A percentile compares a stretch with the other conserved stretches of the same genome.
Evolutionary conservation across 2,329 filamentous ascomycete species (phyloP).

Genomic region (Metarhizium rileyi): DNA sequence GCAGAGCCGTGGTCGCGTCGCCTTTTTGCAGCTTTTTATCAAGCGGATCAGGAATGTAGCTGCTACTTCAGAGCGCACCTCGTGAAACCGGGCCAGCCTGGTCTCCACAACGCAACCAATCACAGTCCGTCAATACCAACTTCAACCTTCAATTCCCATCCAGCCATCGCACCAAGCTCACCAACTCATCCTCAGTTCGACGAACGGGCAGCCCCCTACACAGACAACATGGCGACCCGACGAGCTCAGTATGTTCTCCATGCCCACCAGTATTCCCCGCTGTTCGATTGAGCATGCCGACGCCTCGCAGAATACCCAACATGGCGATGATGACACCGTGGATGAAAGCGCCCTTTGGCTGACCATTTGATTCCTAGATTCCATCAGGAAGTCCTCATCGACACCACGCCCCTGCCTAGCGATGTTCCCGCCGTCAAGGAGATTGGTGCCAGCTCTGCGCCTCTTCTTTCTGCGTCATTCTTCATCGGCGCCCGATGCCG

Average conservation of each 20-base stretch:
- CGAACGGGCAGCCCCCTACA: slow-evolving; percentile 17
- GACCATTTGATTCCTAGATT: slow-evolving; percentile 53
- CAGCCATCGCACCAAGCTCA: slow-evolving; percentile 11
- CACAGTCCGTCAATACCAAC: slow-evolving; percentile 28
- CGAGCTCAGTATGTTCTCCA: slow-evolving; percentile 28
- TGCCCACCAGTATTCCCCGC: neutral
- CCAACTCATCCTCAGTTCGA: slow-evolving; percentile 18
- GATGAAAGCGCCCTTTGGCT: slow-evolving; percentile 7
- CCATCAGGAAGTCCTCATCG: slow-evolving; percentile 86
- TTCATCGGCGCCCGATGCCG: slow-evolving; percentile 96
- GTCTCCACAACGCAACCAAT: slow-evolving; percentile 24
- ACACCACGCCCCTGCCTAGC: slow-evolving; percentile 90
- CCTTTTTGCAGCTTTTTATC: slow-evolving; percentile 2
- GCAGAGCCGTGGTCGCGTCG: neutral
- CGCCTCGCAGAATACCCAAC: neutral
- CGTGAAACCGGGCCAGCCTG: slow-evolving; percentile 19
- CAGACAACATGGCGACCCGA: slow-evolving; percentile 31
- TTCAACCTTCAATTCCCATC: slow-evolving; percentile 22
- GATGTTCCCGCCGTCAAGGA: slow-evolving; percentile 89
- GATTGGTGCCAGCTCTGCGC: slow-evolving; percentile 85
- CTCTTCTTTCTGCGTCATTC: slow-evolving; percentile 82
- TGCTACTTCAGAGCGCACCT: neutral
- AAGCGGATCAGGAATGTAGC: slow-evolving; percentile 4
- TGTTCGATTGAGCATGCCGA: neutral
- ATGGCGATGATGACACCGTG: neutral